Base-by-base conservation (phyloP, 306 rosid genomes). In the Mimosa bimucronata region DNA sequence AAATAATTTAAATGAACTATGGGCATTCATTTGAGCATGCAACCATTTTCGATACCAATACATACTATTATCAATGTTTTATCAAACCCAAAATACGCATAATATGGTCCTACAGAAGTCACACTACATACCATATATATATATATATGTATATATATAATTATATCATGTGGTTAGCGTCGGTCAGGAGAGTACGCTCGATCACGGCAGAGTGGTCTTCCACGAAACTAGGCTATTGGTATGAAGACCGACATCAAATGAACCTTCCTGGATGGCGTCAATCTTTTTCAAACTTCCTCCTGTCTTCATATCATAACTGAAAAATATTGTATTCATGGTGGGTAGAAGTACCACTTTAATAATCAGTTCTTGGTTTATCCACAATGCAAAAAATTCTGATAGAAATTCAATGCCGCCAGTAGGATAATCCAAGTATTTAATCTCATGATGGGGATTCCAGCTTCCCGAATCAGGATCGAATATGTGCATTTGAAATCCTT, bases 331-430 rank as follows among this genome's bases (percentile, higher is more conserved):
- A 70, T 16, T 23, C 55, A 26, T 7, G 44, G 77, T 38, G 42
- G 82, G 82, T 42, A 61, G 1, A 7, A 60, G 6, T 28, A 25
- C 30, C 44, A 69, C 2, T 45, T n/a, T 79, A 14, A 79, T 58
- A 15, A 79, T 71, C 58, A 79, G 37, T 60, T 79, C 77, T 29
- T 79, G 50, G 52, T 45, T 45, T n/a, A 79, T 29, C 77, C 82
- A 79, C 11, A 13, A 26, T 29, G 19, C 10, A 19, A 79, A 79
- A 30, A 41, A 71, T 58, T 58, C 82, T 44, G 64, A 19, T 0
- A 41, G 6, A 30, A 44, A 70, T 71, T 79, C 62, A 71, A 3
- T 15, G 19, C 69, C 38, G 37, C 58, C 46, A 0, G 21, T 12
- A 19, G 76, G 82, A 60, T 42, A 71, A 30, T 44, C 12, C 5